These are phyloP conservation scores for Blakeslea trispora DNA, from an alignment of 371 early-diverging fungal genomes.

Conservation along the genomic window DNA sequence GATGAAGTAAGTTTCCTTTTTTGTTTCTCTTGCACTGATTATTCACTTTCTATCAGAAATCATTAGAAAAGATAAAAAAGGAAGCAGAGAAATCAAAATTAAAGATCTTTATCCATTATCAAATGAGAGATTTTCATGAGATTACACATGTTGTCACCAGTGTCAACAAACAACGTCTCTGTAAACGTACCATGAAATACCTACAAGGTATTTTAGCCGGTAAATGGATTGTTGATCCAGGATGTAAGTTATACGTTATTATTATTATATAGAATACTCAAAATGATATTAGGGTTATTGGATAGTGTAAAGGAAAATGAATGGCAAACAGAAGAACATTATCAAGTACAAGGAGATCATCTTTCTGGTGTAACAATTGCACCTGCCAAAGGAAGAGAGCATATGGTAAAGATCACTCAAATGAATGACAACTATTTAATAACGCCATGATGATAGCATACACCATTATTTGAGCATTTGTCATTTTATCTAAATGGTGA, in stretches of 20 bases:
- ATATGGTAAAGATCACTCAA: not conserved
- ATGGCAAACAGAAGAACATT: conserved; percentile 36
- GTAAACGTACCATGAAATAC: conserved; percentile 43
- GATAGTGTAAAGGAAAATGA: conserved; percentile 28
- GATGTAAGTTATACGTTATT: conserved; percentile 27
- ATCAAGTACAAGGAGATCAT: conserved; percentile 42
- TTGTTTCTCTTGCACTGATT: not conserved
- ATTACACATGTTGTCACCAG: conserved; percentile 40
- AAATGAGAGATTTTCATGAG: conserved; percentile 24
- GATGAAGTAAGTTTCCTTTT: conserved; percentile 8
- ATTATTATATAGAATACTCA: no score
- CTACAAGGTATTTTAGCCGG: conserved; percentile 35
- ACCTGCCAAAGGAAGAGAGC: conserved; percentile 26
- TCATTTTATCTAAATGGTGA: conserved; percentile 35
- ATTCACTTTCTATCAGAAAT: not conserved
- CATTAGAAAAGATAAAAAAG: conserved; percentile 13
- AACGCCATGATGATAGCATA: no score
- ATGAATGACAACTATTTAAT: no score
- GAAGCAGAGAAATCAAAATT: conserved; percentile 15
- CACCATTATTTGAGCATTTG: conserved; percentile 24
- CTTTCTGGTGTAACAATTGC: conserved; percentile 30
- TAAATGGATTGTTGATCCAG: conserved; percentile 41
- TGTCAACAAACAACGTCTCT: conserved; percentile 28
- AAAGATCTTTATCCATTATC: conserved; percentile 19
- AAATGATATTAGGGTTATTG: conserved; percentile 39